Percentiles rank a stretch among this genome's conserved stretches.
Evolutionary conservation across 371 early-diverging fungal species (phyloP).

Genomic region (Basidiobolus meristosporus): DNA sequence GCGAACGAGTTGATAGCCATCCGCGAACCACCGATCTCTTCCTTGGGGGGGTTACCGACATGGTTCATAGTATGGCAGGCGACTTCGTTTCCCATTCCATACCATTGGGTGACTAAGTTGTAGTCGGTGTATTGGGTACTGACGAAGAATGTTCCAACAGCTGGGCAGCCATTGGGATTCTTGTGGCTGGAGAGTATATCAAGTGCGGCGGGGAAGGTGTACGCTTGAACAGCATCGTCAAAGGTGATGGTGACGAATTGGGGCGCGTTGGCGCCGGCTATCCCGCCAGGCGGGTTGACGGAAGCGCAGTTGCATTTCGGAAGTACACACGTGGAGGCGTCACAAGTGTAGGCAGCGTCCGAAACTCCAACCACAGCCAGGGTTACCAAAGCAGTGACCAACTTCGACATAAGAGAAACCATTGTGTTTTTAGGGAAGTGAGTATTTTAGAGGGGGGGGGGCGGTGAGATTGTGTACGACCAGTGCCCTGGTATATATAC

Average conservation of each 20-base stretch:
- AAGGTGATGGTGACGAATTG: slow-evolving; percentile 53
- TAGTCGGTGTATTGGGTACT: slow-evolving; percentile 44
- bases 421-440: neutral
- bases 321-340: slow-evolving; percentile 35
- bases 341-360: slow-evolving; percentile 21
- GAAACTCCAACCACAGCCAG: slow-evolving; percentile 3
- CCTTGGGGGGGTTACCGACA: slow-evolving; percentile 6
- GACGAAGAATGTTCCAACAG: slow-evolving; percentile 41
- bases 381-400: neutral
- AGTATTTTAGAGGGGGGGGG: no score
- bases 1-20: slow-evolving; percentile 30
- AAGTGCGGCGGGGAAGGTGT: slow-evolving; percentile 8
- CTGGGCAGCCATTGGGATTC: slow-evolving; percentile 48
- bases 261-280: slow-evolving; percentile 34
- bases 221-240: slow-evolving; percentile 45
- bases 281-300: slow-evolving; percentile 26
- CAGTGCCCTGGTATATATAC: no score
- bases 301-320: slow-evolving; percentile 50
- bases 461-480: neutral
- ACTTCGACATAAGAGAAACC: neutral
- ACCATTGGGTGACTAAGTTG: slow-evolving; percentile 43
- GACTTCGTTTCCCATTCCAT: slow-evolving; percentile 48
- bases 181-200: slow-evolving; percentile 9
- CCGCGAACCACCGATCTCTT: slow-evolving; percentile 30
- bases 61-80: slow-evolving; percentile 7